phyloP scores from a whole-genome alignment of 352 stramenopile genomes.

The Phytophthora meadii region DNA sequence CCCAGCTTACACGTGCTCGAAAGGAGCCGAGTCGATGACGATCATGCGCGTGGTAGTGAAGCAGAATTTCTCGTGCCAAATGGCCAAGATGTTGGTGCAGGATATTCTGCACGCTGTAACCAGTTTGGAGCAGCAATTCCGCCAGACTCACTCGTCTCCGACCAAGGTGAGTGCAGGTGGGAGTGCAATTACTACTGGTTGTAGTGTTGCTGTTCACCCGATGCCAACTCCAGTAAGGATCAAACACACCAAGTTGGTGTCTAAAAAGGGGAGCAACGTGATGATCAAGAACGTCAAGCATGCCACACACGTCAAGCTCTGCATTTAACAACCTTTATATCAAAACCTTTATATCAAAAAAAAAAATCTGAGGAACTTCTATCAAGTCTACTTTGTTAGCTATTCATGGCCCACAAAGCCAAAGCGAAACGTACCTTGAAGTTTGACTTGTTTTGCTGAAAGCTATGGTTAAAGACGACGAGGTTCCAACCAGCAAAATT shows the following conservation, averaged over 20 bases:
- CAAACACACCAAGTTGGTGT: background rate
- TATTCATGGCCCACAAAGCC: no score
- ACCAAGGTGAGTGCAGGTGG: background rate
- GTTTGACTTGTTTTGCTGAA: no score
- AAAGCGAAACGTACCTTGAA: no score
- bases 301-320: background rate
- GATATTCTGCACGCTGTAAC: background rate
- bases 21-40: background rate
- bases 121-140: background rate
- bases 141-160: background rate
- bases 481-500: no score
- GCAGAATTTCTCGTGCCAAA: conserved; percentile 1
- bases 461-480: no score
- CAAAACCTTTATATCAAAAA: background rate
- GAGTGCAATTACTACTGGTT: background rate
- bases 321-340: background rate
- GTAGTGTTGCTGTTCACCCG: background rate
- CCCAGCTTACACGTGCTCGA: background rate
- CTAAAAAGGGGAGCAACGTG: background rate
- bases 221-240: background rate
- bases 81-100: background rate
- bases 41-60: background rate
- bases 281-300: conserved; percentile 1
- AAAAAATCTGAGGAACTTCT: no score
- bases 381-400: no score